A percentile compares a stretch with the other conserved stretches of the same genome.
Conservation (phyloP, 2,329 filamentous ascomycete genomes). For the Alternaria arbusti region DNA sequence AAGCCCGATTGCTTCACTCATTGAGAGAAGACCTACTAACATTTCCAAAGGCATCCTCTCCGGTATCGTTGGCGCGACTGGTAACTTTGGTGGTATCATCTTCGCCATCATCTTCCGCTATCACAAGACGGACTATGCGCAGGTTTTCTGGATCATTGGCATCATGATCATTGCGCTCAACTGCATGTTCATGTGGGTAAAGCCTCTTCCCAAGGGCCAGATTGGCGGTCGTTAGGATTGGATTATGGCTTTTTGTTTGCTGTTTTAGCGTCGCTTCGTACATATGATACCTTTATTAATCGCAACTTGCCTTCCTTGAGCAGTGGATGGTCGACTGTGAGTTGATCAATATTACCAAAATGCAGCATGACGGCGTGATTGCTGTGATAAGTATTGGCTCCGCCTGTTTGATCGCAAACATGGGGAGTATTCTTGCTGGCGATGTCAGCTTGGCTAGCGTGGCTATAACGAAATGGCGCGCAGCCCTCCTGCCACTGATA, state of each 20-base stretch:
- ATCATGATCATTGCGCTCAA: constrained; percentile 75
- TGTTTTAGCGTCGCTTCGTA: constrained; percentile 1
- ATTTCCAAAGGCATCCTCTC: constrained; percentile 63
- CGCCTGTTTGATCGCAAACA: background rate
- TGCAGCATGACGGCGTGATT: background rate
- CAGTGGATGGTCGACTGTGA: background rate
- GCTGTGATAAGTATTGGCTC: background rate
- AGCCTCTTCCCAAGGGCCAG: constrained; percentile 62
- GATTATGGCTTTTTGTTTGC: background rate
- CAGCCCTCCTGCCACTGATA: background rate
- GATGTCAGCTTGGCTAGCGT: background rate
- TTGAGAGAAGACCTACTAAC: constrained; percentile 15
- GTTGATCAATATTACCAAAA: background rate
- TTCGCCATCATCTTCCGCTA: constrained; percentile 87
- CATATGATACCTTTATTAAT: constrained; percentile 6
- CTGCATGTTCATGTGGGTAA: constrained; percentile 68
- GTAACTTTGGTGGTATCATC: constrained; percentile 84
- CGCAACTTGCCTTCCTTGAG: background rate
- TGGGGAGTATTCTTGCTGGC: background rate
- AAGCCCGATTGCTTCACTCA: constrained; percentile 21
- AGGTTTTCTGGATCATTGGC: constrained; percentile 82
- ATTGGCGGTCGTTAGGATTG: constrained; percentile 51
- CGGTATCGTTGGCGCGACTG: constrained; percentile 77
- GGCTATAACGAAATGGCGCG: background rate
- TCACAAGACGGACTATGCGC: constrained; percentile 69